Base-by-base conservation (phyloP, 768 basidiomycete genomes). In the Hypholoma fasciculare region DNA sequence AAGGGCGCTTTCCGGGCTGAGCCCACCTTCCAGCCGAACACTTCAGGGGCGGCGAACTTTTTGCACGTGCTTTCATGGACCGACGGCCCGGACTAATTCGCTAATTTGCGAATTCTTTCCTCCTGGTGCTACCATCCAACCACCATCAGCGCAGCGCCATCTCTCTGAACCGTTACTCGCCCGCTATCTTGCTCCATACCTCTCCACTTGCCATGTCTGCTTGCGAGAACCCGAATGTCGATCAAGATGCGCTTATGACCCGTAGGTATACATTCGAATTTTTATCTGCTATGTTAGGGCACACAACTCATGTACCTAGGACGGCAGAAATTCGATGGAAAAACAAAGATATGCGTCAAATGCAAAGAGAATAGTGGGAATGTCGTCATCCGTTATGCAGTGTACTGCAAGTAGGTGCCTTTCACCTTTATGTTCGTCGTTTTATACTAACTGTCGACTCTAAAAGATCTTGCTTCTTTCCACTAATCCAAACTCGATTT, bases 351-450 rank as follows among this genome's bases (percentile, higher is more conserved):
- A 12, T 94, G 91, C 63, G 78, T 90, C n/a, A 88, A 86, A 65
- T 94, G 92, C 71, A 92, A 90, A 68, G 74, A 71, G 30, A 80
- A 79, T 23, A 61, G 55, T 7, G 92, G 89, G 20, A 89, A 85
- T 52, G 74, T 92, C 27, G 85, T 92, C 49, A 84, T 92, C 55
- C 80, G 90, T 42, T 89, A 93, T 68, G 85, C 88, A 13, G 88
- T 90, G 17, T 94, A 93, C 67, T 94, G 92, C 89, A 90, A 85
- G 91, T 91, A 65, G 64, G 79, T 61, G 58, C 39, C 20, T 16
- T 23, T 16, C 48, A 11, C 23, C 37, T 52, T 54, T 61, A 27
- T 37, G 43, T 20, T 34, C 17, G n/a, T 34, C n/a, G n/a, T 27
- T 49, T 43, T n/a, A 4, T 17, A 8, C 39, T 56, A 14, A 30